A percentile compares a stretch with the other conserved stretches of the same genome.
These are phyloP conservation scores for Aspergillus uvarum DNA, from an alignment of 2,329 filamentous ascomycete genomes.

Conservation along the genomic window DNA sequence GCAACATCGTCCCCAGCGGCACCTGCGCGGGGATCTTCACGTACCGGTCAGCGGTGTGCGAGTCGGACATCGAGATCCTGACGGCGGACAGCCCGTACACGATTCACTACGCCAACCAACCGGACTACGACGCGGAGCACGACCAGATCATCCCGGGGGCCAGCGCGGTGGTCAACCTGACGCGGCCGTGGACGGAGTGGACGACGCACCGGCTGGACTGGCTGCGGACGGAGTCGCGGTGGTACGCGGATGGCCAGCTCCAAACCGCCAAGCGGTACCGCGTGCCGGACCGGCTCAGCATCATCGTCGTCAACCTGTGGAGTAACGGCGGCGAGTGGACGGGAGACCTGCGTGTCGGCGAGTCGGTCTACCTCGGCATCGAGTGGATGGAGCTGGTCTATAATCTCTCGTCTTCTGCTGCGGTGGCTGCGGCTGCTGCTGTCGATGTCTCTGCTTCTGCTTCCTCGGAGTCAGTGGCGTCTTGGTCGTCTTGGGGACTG, in stretches of 20 bases:
- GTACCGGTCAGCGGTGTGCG: conserved; percentile 47
- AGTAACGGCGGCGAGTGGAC: conserved; percentile 45
- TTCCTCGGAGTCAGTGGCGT: neutral
- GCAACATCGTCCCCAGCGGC: conserved; percentile 30
- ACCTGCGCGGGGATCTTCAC: conserved; percentile 55
- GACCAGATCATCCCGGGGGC: conserved; percentile 37
- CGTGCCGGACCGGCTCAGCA: conserved; percentile 39
- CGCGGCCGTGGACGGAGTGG: conserved; percentile 42
- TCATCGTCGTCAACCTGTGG: conserved; percentile 45
- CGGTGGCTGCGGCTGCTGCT: neutral
- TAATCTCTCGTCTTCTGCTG: conserved; percentile 30
- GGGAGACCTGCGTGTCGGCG: conserved; percentile 40
- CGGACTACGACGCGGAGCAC: conserved; percentile 39
- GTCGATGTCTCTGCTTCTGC: neutral
- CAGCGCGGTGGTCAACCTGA: conserved; percentile 29
- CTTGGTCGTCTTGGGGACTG: neutral
- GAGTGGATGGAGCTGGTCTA: conserved; percentile 46
- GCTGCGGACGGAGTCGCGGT: conserved; percentile 35
- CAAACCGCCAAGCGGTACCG: conserved; percentile 35
- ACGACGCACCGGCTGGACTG: conserved; percentile 45
- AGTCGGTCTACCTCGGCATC: conserved; percentile 40
- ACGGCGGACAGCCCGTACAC: conserved; percentile 47
- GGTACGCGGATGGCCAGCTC: conserved; percentile 37
- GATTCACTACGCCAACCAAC: conserved; percentile 47
- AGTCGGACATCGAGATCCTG: conserved; percentile 56